Evolutionary conservation across 176 grass and related monocot genomes (phyloP).

Genomic region (Oryza glumipatula): DNA sequence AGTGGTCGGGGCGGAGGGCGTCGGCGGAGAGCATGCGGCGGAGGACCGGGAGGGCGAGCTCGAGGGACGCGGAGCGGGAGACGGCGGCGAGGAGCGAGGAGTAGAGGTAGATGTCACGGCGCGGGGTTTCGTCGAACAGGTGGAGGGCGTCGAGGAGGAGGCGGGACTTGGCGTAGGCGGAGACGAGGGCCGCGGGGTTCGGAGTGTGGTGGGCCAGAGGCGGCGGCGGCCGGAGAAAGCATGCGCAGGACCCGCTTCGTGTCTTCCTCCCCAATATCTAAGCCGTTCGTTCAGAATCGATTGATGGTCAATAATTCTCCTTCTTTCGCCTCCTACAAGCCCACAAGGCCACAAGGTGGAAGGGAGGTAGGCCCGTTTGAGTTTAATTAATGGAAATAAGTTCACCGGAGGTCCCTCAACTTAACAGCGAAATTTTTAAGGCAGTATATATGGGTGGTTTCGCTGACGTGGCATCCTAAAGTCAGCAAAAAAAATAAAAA

Average conservation of each 20-base stretch:
- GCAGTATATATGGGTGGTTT: too few species aligned
- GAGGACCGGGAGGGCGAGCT: conserved; percentile 48
- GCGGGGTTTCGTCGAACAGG: conserved; percentile 57
- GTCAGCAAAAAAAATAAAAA: too few species aligned
- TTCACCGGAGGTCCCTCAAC: too few species aligned
- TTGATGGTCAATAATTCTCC: background rate
- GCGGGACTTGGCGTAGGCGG: conserved; percentile 57
- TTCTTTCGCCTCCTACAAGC: background rate
- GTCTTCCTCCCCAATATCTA: background rate
- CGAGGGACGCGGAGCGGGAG: conserved; percentile 49
- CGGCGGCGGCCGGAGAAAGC: conserved; percentile 33
- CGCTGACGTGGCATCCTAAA: too few species aligned
- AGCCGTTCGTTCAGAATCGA: background rate
- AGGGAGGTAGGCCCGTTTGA: too few species aligned
- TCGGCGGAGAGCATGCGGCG: conserved; percentile 61
- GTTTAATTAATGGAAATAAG: too few species aligned
- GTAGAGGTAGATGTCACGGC: conserved; percentile 66
- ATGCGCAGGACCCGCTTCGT: conserved; percentile 26
- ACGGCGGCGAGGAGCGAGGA: conserved; percentile 67
- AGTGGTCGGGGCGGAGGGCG: conserved; percentile 61
- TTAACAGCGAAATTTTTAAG: too few species aligned
- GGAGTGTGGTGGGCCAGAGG: background rate
- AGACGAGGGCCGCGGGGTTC: conserved; percentile 49
- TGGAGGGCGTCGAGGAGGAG: conserved; percentile 51
- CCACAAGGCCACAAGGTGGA: too few species aligned